phyloP scores from a whole-genome alignment of 129 eudicot species.

The Saussurea involucrata region DNA sequence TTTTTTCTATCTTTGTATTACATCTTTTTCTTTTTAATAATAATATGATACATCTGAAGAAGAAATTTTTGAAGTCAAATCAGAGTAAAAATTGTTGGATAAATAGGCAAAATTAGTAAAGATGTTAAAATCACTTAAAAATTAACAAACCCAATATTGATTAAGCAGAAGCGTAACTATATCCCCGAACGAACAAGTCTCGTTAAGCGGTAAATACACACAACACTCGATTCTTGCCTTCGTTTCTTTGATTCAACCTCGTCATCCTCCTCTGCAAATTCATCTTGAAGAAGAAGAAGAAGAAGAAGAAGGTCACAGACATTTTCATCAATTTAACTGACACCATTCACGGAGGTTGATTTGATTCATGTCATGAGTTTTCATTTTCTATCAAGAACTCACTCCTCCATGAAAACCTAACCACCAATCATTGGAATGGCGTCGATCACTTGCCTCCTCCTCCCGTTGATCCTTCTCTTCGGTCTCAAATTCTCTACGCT shows the following conservation, averaged over 20 bases:
- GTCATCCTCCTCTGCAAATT: background rate
- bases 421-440: conserved; percentile 11
- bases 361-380: conserved; percentile 8
- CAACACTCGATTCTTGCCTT: background rate
- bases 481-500: background rate
- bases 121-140: too few relatives aligned
- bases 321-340: background rate
- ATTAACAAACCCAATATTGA: background rate
- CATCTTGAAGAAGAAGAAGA: background rate
- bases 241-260: background rate
- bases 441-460: conserved; percentile 17
- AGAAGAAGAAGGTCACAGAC: background rate
- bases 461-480: conserved; percentile 5
- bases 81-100: background rate
- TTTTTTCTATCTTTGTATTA: too few relatives aligned
- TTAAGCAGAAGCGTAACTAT: background rate
- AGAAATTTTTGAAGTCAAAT: too few relatives aligned
- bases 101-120: too few relatives aligned
- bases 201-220: background rate
- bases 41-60: too few relatives aligned
- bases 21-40: too few relatives aligned
- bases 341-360: background rate
- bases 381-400: conserved; percentile 16
- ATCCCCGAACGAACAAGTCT: background rate
- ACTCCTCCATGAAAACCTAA: conserved; percentile 5